These are phyloP conservation scores for Diplodia scrobiculata DNA, from an alignment of 2,329 filamentous ascomycete genomes.

Conservation along the genomic window DNA sequence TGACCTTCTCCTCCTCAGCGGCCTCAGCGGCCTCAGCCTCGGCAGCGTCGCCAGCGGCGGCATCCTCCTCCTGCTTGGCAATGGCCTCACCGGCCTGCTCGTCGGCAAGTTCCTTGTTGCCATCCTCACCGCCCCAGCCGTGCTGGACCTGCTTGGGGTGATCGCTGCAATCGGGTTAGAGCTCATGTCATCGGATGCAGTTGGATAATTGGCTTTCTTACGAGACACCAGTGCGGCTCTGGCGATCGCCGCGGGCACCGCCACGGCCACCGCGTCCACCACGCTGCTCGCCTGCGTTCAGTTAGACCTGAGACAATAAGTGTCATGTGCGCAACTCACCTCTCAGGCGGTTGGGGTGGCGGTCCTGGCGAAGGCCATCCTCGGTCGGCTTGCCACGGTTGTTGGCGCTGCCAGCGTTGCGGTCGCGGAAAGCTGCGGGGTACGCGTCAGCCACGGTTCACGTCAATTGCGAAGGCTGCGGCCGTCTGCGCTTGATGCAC, in stretches of 20 bases:
- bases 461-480: background rate
- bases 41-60: slow-evolving; percentile 51
- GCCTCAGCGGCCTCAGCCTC: slow-evolving; percentile 42
- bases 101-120: slow-evolving; percentile 81
- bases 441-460: slow-evolving; percentile 16
- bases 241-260: slow-evolving; percentile 59
- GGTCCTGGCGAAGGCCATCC: slow-evolving; percentile 60
- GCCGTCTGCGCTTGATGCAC: background rate
- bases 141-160: slow-evolving; percentile 85
- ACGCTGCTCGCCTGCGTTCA: slow-evolving; percentile 42
- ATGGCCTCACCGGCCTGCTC: slow-evolving; percentile 90
- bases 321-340: slow-evolving; percentile 37
- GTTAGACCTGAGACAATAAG: slow-evolving; percentile 15
- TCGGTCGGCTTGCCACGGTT: slow-evolving; percentile 82
- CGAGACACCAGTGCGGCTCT: slow-evolving; percentile 63
- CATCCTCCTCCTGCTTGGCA: slow-evolving; percentile 79
- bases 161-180: slow-evolving; percentile 55
- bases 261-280: slow-evolving; percentile 49
- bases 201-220: slow-evolving; percentile 45
- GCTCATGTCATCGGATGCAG: background rate
- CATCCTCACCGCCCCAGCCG: slow-evolving; percentile 84
- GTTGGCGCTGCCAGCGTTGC: slow-evolving; percentile 74
- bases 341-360: slow-evolving; percentile 44
- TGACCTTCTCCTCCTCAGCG: slow-evolving; percentile 74
- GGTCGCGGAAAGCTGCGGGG: slow-evolving; percentile 79